Base-by-base conservation (phyloP, 345 rosid species). In the Eucalyptus marginata region DNA sequence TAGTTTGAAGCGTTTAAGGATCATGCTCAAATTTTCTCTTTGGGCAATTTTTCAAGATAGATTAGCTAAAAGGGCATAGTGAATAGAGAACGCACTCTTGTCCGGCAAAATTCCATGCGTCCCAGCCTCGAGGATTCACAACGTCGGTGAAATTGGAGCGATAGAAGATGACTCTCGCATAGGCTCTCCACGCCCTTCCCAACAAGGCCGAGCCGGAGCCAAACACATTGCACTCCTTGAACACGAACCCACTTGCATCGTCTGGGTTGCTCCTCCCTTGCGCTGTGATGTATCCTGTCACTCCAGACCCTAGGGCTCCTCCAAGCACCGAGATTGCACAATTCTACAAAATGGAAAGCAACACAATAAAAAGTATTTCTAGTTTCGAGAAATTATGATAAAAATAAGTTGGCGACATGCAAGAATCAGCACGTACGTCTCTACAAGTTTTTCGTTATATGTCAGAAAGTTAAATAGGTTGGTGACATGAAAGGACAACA, bases 171-270 rank as follows among this genome's bases (percentile, higher is more conserved):
- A 95, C 96, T 87, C 96, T 93, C 3, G 96, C 86, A 25, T 86
- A 92, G 3, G 56, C 88, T 89, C 96, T 92, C 96, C 96, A 95
- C 13, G 96, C 93, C 90, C 97, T 93, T 12, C 96, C 96, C n/a
- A 95, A 68, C 11, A 76, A 91, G 8, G 92, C 31, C 29, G 89
- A 46, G 27, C 96, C 96, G 10, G 9, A 86, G 11, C 97, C 96
- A 10, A 58, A 49, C 44, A 94, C 93, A 46, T 64, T 59, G 89
- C 96, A 93, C 25, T 87, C 87, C 88, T 92, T 95, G 93, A 95
- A 95, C 86, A 95, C 95, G 86, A 95, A 95, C 22, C 96, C 96
- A 43, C 88, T 93, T 18, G 89, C 24, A 13, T 94, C 96, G 15
- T 49, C 62, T 59, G 92, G 92, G 54, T 43, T 89, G 2, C 16